phyloP scores from a whole-genome alignment of 208 protist genomes.

The Acanthamoeba castellanii region DNA sequence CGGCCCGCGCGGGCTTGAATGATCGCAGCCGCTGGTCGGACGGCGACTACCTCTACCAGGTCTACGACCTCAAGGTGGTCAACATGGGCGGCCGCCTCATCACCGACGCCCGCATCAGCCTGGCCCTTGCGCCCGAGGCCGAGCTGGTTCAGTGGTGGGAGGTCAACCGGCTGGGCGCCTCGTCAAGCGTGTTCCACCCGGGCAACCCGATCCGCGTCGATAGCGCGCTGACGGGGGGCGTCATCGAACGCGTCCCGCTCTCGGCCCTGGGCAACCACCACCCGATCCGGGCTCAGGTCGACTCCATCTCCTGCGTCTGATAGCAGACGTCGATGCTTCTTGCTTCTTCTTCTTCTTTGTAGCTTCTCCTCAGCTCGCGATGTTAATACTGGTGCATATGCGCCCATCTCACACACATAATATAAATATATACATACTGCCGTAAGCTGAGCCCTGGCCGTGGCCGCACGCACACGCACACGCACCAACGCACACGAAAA shows the following conservation, averaged over 20 bases:
- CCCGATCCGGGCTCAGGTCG: not conserved
- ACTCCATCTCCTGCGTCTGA: conserved; percentile 43
- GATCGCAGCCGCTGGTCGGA: not conserved
- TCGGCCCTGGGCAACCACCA: not conserved
- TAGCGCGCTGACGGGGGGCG: not conserved
- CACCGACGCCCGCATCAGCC: not conserved
- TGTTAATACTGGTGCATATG: not conserved
- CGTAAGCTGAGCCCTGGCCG: no score
- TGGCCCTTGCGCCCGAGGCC: not conserved
- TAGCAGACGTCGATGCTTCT: not conserved
- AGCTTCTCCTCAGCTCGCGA: not conserved
- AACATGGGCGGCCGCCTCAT: conserved; percentile 22
- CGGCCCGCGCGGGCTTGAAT: not conserved
- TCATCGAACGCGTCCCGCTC: conserved; percentile 16
- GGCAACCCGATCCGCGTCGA: not conserved
- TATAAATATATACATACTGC: no score
- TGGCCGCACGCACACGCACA: no score
- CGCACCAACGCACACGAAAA: no score
- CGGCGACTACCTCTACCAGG: conserved; percentile 26
- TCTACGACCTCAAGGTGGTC: not conserved
- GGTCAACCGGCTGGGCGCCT: not conserved
- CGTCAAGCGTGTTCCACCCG: not conserved
- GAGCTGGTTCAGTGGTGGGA: conserved; percentile 22
- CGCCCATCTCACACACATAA: no score
- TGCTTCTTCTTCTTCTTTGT: not conserved